Evolutionary conservation across 2,329 filamentous ascomycete species (phyloP), one percentile per base, ranked within the genome.

Genomic region (Capronia coronata): DNA sequence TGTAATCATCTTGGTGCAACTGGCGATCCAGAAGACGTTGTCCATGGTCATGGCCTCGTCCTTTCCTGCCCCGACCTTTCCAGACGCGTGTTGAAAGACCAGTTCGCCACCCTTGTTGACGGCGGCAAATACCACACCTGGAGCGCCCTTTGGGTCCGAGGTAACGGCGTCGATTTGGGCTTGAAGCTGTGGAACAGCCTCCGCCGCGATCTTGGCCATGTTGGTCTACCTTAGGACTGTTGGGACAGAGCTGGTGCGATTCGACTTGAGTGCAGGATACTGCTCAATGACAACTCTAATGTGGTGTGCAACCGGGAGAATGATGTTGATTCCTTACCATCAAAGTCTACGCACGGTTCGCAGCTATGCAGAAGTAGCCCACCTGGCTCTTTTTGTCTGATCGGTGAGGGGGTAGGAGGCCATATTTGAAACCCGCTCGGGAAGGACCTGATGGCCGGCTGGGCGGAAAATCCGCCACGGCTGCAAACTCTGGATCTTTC

Each of bases 1-100:
- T 0, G 69, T 66, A 10, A 80, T 64, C 67, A 79, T 68, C 64
- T 81, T 81, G 13, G 78, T 79, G 59, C 75, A 78, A 0, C 75
- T 78, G 0, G 77, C 77, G 3, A 80, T 68, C 75, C 74, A 79
- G 60, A 65, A 62, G 11, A 62, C 51, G 9, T 57, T 60, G 46
- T 64, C 61, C 30, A 57, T 37, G 1, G 60, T 63, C 59, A 65
- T 64, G n/a, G 48, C 34, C 25, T 56, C 43, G 13, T 43, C 38
- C 29, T 49, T 40, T 9, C 55, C 57, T 1, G 57, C 46, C 2
- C 61, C 62, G 3, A 57, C 43, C 38, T 58, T 57, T 3, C 62
- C 62, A 8, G 61, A 61, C 29, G 62, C 62, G 49, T 63, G 61
- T 22, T 58, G 55, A 44, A 63, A 62, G 44, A 63, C 46, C 38